Conservation (phyloP, 23 red algal genomes). For the Gracilaria domingensis region DNA sequence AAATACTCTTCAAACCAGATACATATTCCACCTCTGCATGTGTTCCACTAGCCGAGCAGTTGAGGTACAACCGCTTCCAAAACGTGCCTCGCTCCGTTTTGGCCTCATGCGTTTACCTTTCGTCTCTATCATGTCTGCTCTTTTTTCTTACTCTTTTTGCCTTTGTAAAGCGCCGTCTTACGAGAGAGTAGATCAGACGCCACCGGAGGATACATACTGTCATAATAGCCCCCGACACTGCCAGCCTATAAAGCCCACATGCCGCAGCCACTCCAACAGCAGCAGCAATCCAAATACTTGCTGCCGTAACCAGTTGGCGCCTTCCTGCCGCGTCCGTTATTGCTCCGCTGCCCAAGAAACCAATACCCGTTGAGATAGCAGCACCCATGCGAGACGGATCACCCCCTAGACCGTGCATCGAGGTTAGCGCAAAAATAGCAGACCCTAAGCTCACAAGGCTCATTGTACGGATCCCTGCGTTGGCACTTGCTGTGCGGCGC, state of each 20-base stretch:
- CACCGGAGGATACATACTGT: slow-evolving; percentile 67
- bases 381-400: slow-evolving; percentile 75
- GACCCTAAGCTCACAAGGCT: slow-evolving; percentile 62
- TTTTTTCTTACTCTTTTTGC: not conserved
- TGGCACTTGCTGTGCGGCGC: slow-evolving; percentile 63
- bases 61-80: not conserved
- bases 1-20: no score
- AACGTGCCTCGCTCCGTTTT: not conserved
- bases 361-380: slow-evolving; percentile 72
- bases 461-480: slow-evolving; percentile 77
- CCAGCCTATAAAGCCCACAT: slow-evolving; percentile 54
- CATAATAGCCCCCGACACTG: slow-evolving; percentile 54
- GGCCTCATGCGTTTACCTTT: not conserved
- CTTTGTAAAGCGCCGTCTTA: not conserved
- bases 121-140: not conserved
- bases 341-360: slow-evolving; percentile 75
- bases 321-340: slow-evolving; percentile 62
- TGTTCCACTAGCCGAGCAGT: no score
- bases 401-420: slow-evolving; percentile 62
- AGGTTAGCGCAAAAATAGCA: slow-evolving; percentile 67
- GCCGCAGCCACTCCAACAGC: slow-evolving; percentile 75
- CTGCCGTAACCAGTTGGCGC: slow-evolving; percentile 69
- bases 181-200: slow-evolving; percentile 16
- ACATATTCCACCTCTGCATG: no score
- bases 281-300: slow-evolving; percentile 83